A percentile compares a stretch with the other conserved stretches of the same genome.
These are phyloP conservation scores for Venturiaceae sp. DNA, from an alignment of 2,329 filamentous ascomycete genomes.

Conservation along the genomic window DNA sequence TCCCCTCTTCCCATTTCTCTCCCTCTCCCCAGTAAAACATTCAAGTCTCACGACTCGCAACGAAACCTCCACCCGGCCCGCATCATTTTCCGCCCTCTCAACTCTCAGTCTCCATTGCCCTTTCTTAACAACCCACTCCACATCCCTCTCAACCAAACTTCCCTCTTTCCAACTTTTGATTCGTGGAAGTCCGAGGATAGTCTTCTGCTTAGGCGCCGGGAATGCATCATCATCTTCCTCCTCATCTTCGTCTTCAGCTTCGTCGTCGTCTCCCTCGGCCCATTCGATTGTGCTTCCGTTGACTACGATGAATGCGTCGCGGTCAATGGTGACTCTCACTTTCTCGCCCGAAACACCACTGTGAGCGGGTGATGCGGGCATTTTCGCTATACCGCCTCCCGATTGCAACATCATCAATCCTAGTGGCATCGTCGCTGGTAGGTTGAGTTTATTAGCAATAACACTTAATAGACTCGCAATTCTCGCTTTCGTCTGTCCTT, in stretches of 20 bases:
- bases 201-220: slow-evolving; percentile 3
- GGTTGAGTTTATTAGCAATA: slow-evolving; percentile 68
- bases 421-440: slow-evolving; percentile 49
- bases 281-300: slow-evolving; percentile 28
- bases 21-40: slow-evolving; percentile 54
- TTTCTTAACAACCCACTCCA: slow-evolving; percentile 25
- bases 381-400: slow-evolving; percentile 43
- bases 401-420: slow-evolving; percentile 55
- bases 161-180: slow-evolving; percentile 37
- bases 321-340: slow-evolving; percentile 54
- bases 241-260: slow-evolving; percentile 21
- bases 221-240: slow-evolving; percentile 13
- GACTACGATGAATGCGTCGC: slow-evolving; percentile 48
- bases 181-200: slow-evolving; percentile 39
- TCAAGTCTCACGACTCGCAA: slow-evolving; percentile 70
- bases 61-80: slow-evolving; percentile 54
- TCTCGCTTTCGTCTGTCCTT: slow-evolving; percentile 58
- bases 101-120: slow-evolving; percentile 43
- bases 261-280: slow-evolving; percentile 19
- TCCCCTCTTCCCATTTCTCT: slow-evolving; percentile 53
- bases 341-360: slow-evolving; percentile 61
- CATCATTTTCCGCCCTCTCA: slow-evolving; percentile 33
- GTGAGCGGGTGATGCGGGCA: slow-evolving; percentile 57
- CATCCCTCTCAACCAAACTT: slow-evolving; percentile 11
- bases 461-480: slow-evolving; percentile 69